Percentiles rank a stretch among this genome's conserved stretches.
Conservation (phyloP, 352 stramenopile species). For the Thraustotheca clavata region DNA sequence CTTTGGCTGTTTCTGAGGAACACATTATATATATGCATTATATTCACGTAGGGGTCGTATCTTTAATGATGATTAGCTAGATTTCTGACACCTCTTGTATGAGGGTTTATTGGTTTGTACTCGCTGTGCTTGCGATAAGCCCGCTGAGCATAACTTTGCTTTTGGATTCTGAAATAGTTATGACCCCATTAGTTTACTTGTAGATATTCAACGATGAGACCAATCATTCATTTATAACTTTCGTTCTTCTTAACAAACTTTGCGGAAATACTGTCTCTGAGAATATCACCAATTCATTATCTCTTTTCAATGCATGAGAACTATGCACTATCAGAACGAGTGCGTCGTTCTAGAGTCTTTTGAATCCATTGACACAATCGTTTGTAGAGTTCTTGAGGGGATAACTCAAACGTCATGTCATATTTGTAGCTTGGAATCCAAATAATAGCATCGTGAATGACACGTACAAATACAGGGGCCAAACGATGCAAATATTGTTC, state of each 20-base stretch:
- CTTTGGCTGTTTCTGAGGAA: slow-evolving; percentile 24
- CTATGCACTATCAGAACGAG: neutral
- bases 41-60: slow-evolving; percentile 1
- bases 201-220: slow-evolving; percentile 22
- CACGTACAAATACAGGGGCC: slow-evolving; percentile 56
- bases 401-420: slow-evolving; percentile 23
- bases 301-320: neutral
- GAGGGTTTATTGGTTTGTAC: neutral
- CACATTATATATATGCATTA: neutral
- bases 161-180: slow-evolving; percentile 19
- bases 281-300: slow-evolving; percentile 6
- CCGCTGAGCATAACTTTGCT: slow-evolving; percentile 21
- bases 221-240: slow-evolving; percentile 17
- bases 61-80: slow-evolving; percentile 21
- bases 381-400: neutral
- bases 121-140: slow-evolving; percentile 1
- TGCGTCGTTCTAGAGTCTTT: neutral
- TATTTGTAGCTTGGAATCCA: slow-evolving; percentile 76
- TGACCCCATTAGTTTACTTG: neutral
- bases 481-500: slow-evolving; percentile 64
- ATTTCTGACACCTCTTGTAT: slow-evolving; percentile 25
- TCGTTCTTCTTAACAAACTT: slow-evolving; percentile 20
- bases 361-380: neutral
- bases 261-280: slow-evolving; percentile 22
- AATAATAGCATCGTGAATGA: slow-evolving; percentile 56